Base-by-base conservation (phyloP, 2,329 filamentous ascomycete genomes). In the Thermothelomyces thermophilus region DNA sequence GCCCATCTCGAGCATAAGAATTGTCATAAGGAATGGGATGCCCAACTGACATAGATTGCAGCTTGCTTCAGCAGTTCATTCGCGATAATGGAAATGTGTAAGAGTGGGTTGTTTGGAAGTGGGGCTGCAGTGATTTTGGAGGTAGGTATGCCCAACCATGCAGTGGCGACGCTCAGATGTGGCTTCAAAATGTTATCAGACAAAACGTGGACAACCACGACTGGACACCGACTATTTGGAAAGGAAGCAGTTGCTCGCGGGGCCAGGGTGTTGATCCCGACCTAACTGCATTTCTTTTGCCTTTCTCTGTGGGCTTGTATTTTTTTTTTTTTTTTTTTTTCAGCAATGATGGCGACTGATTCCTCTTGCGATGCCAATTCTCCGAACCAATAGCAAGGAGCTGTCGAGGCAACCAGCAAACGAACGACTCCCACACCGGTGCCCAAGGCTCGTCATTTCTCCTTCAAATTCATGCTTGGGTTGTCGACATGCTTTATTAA, bases 1-100 rank as follows among this genome's bases (percentile, higher is more conserved):
- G 8, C 59, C 59, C 67, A 69, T 70, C 20, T 53, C 62, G n/a
- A 43, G 28, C 1, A 14, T 11, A n/a, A 16, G 1, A 8, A 16
- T 22, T 17, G 20, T 4, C 6, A 8, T 5, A 13, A 40, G 14
- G n/a, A n/a, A n/a, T 4, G 16, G 16, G 34, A 30, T n/a, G 24
- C 5, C 5, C 24, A 26, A 9, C 9, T 9, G 17, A 16, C 13
- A 33, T 14, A 22, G 17, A 28, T 19, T 9, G n/a, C 9, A 31
- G 2, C 7, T 26, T 28, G 34, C 5, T 11, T 16, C 9, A 11
- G 13, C 6, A 35, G 33, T 35, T 35, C 33, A 6, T 35, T 35
- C 6, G 6, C 33, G 13, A 16, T 35, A 35, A 14, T 31, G 30
- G 14, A n/a, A 35, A n/a, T 35, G 16, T 14, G 33, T 14, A n/a